These are phyloP conservation scores for Shiraia sp. DNA, from an alignment of 2,329 filamentous ascomycete genomes.

Conservation along the genomic window DNA sequence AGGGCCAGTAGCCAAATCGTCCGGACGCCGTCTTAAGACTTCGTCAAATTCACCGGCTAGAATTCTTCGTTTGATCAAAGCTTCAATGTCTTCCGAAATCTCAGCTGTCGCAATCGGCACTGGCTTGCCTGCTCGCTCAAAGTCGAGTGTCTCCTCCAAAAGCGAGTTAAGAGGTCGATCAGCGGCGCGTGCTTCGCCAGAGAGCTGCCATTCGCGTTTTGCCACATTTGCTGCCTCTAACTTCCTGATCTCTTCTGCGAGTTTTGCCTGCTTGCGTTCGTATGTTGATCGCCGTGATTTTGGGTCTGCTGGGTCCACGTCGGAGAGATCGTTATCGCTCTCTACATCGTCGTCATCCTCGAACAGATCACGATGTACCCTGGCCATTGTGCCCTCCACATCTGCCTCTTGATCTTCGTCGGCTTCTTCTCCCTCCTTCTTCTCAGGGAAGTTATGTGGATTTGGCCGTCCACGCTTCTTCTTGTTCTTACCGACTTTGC, in stretches of 20 bases:
- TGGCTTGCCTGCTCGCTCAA: slow-evolving; percentile 92
- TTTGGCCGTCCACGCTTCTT: slow-evolving; percentile 58
- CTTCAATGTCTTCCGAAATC: slow-evolving; percentile 87
- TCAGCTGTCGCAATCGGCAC: slow-evolving; percentile 93
- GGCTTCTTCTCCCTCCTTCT: slow-evolving; percentile 19
- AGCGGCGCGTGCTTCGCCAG: slow-evolving; percentile 81
- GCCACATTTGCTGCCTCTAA: slow-evolving; percentile 88
- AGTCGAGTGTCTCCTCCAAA: slow-evolving; percentile 92
- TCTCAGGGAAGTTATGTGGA: slow-evolving; percentile 53
- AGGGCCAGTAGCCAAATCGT: slow-evolving; percentile 65
- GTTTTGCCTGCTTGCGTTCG: slow-evolving; percentile 81
- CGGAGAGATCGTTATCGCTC: slow-evolving; percentile 61
- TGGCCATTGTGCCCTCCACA: slow-evolving; percentile 79
- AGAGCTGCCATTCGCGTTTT: slow-evolving; percentile 87
- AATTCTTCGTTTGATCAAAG: slow-evolving; percentile 91
- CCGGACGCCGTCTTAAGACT: slow-evolving; percentile 78
- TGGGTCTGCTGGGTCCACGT: slow-evolving; percentile 67
- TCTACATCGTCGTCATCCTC: slow-evolving; percentile 70
- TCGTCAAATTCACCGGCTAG: slow-evolving; percentile 91
- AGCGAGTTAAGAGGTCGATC: slow-evolving; percentile 90
- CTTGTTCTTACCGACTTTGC: slow-evolving; percentile 67
- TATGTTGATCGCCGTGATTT: slow-evolving; percentile 80
- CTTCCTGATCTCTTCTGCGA: slow-evolving; percentile 86
- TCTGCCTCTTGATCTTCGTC: slow-evolving; percentile 57
- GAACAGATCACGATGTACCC: slow-evolving; percentile 88